Base-by-base conservation (phyloP, 1,139 yeast species). In the Suhomyces wounanorum region DNA sequence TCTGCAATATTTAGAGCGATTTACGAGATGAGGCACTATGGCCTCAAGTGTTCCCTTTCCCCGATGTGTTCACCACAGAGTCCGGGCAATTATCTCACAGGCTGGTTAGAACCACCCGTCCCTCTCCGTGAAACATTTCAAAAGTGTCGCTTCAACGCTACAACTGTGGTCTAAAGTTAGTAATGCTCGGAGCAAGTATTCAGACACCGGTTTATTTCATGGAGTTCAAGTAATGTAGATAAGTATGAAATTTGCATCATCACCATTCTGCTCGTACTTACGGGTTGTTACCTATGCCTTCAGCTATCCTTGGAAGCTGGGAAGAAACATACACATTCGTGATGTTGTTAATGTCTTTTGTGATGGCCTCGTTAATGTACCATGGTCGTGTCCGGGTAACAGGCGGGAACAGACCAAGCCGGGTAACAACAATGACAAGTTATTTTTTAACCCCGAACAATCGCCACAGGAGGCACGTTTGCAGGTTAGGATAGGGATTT, bases 191-290 rank as follows among this genome's bases (percentile, higher is more conserved):
- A 18, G 37, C 35, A 26, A 14, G 16, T 10, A 46, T 31, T 50
- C 52, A 50, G 51, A 50, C 36, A 42, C 21, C 18, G 31, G 39
- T 40, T 23, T 16, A 33, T 47, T 47, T 50, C 51, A 47, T 31
- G 46, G 33, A 38, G 49, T 28, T 57, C 60, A 57, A 57, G 56
- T 57, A 57, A 57, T 57, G 60, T 57, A 57, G 60, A 57, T 57
- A 57, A 57, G 58, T 52, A 26, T 45, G 36, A 18, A 37, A 16
- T 28, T 17, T 46, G 23, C 25, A 42, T 50, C 50, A 50, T 56
- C 58, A 54, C 48, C 48, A 51, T 48, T 45, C 44, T n/a, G 42
- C 18, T n/a, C 42, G 3, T 16, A 48, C 48, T 40, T 44, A 43
- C 42, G 40, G 17, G 3, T 13, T n/a, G 41, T 10, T 16, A 13